Evolutionary conservation across 257 asterid species (phyloP).

Genomic region (Penstemon newberryi): DNA sequence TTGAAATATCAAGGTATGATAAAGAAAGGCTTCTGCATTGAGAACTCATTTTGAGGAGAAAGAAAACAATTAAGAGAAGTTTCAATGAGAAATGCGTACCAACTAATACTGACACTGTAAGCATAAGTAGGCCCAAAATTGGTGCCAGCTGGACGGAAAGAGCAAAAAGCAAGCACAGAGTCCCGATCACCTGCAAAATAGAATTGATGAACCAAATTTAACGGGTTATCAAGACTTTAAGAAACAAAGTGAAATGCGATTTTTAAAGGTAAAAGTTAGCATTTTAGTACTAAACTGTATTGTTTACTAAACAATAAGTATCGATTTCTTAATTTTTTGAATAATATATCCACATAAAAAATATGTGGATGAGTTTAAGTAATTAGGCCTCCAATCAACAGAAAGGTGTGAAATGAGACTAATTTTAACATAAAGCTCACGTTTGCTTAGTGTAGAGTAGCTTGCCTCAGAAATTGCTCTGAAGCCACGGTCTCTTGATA

Average conservation of each 20-base stretch:
- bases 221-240: constrained; percentile 24
- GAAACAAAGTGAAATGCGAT: neutral
- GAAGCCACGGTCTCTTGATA: constrained; percentile 98
- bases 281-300: too few species aligned
- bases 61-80: constrained; percentile 4
- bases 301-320: constrained; percentile 13
- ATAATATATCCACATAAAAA: constrained; percentile 18
- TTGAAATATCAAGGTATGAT: constrained; percentile 4
- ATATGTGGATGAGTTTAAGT: neutral
- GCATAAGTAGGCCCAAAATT: constrained; percentile 80
- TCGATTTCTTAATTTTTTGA: constrained; percentile 1
- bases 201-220: constrained; percentile 19
- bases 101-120: constrained; percentile 73
- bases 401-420: constrained; percentile 29
- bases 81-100: constrained; percentile 50
- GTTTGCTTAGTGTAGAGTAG: constrained; percentile 61
- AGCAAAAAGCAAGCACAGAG: constrained; percentile 74
- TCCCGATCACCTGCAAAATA: constrained; percentile 77
- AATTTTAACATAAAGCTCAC: constrained; percentile 58
- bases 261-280: too few species aligned
- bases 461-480: constrained; percentile 99
- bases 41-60: neutral
- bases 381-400: constrained; percentile 16
- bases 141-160: constrained; percentile 94
- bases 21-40: neutral